These are phyloP conservation scores for Iris macrosiphon DNA, from an alignment of 106 monocot species.

Conservation along the genomic window DNA sequence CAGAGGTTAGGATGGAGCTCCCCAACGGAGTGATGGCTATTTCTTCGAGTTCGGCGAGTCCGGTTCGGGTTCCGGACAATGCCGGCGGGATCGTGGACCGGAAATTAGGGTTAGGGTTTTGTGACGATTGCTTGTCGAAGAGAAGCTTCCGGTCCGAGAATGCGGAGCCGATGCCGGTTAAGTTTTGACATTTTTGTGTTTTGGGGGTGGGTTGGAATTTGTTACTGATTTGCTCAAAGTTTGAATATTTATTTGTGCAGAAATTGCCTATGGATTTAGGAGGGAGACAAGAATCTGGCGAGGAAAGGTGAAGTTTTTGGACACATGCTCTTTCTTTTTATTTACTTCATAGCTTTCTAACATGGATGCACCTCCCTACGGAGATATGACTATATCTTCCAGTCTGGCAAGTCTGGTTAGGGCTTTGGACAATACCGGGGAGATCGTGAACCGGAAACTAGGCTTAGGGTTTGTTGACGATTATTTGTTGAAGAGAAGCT, in stretches of 20 bases:
- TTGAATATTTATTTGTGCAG: too few species aligned
- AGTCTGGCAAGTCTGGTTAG: conserved; percentile 5
- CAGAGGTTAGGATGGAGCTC: conserved; percentile 37
- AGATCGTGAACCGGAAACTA: conserved; percentile 20
- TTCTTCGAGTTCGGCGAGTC: conserved; percentile 19
- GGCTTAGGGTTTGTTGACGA: conserved; percentile 21
- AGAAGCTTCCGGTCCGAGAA: conserved; percentile 86
- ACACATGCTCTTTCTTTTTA: too few species aligned
- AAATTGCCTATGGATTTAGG: too few species aligned
- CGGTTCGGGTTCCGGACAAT: conserved; percentile 10
- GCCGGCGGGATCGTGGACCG: conserved; percentile 8
- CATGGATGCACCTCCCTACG: conserved; percentile 85
- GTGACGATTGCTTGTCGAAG: conserved; percentile 7
- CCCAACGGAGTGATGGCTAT: conserved; percentile 93
- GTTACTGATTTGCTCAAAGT: too few species aligned
- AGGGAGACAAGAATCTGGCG: too few species aligned
- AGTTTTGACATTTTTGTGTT: too few species aligned
- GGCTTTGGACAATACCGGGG: conserved; percentile 8
- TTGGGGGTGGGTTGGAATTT: too few species aligned
- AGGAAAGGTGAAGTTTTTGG: too few species aligned
- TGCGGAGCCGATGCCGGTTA: conserved; percentile 42
- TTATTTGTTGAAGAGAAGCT: conserved; percentile 25
- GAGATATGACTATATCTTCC: conserved; percentile 72
- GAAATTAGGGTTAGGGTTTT: conserved; percentile 31
- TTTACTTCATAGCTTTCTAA: too few species aligned